Evolutionary conservation across 305 asterid species (phyloP), one percentile per base, ranked within the genome.

Genomic region (Plantago lanceolata): DNA sequence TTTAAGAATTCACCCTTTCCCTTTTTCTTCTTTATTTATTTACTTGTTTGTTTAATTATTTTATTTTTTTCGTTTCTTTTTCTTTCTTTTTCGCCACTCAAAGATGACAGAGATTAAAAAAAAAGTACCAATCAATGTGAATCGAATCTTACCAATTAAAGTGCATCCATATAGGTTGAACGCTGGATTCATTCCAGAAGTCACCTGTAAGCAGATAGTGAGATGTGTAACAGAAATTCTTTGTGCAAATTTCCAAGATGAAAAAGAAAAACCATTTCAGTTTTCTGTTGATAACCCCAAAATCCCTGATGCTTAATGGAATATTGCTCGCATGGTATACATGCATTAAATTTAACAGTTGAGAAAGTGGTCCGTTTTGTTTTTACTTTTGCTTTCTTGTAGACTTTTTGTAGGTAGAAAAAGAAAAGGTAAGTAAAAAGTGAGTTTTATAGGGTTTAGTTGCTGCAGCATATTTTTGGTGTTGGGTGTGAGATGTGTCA

Each of bases 161-260:
- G 89, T 84, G 65, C 94, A 90, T 63, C 96, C 95, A 66, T 81
- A 81, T 58, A 70, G 88, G 79, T 90, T 90, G 79, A 90, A 86
- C 57, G 80, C 72, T 61, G 96, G 97, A 76, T 78, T 88, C 96
- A 88, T 90, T 81, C 97, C 97, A 48, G 97, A 90, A 70, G 96
- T 84, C 65, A 87, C 97, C 97, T 85, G 59, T 54, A 45, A 76
- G 56, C 64, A 67, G 59, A 78, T 53, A 66, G 49, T n/a, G 21
- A 58, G 44, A 61, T 49, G 68, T 40, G 33, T 54, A 49, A 57
- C 63, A 55, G 28, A 59, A 54, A 40, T n/a, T 20, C 56, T 50
- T 54, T 6, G 17, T 37, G 35, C 55, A 47, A 57, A 58, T 53
- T 18, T 49, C 50, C 49, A 12, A 47, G 15, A 73, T 53, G 45